Base-by-base conservation (phyloP, 495 filamentous ascomycete genomes). In the Saxophila tyrrhenica region DNA sequence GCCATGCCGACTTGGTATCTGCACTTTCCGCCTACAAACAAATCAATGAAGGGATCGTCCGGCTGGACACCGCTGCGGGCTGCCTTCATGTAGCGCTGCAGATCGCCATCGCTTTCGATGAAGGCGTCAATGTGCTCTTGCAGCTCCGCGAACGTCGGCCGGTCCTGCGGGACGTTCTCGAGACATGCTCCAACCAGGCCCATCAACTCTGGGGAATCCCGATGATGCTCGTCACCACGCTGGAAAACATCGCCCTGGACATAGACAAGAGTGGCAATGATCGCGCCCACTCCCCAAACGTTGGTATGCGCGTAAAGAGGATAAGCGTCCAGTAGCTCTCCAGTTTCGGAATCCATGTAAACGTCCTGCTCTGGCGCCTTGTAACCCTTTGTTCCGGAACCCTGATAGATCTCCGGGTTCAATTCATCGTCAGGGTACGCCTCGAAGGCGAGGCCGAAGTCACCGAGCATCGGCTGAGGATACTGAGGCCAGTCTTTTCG, bases 401-500 rank as follows among this genome's bases (percentile, higher is more conserved):
- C 48, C 21, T 44, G 11, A 2, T 19, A 57, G 1, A 43, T 51
- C 38, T 3, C 7, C 2, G 54, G 54, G 24, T 57, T 57, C 38
- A 51, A 1, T 22, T 39, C 10, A 46, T 57, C 54, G 17, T 35
- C 23, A 1, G 16, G 3, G 19, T 13, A 23, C 19, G 54, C 52
- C 10, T 46, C n/a, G 44, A 57, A 11, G n/a, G 54, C 39, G 20
- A 52, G 10, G 15, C 54, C 54, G 20, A 57, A 49, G 48, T 57
- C 54, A 11, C 43, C 54, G 19, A 57, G 29, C 23, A 19, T 43
- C 9, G 54, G 38, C 29, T 32, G 22, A 7, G 38, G 38, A 22
- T 57, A 57, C 9, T 21, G n/a, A 0, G 54, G 54, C 15, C 11
- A 52, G 25, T 16, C 20, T 13, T 39, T 22, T 5, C 15, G 15